Evolutionary conservation across 257 asterid species (phyloP).

Genomic region (Solanum pinnatisectum): DNA sequence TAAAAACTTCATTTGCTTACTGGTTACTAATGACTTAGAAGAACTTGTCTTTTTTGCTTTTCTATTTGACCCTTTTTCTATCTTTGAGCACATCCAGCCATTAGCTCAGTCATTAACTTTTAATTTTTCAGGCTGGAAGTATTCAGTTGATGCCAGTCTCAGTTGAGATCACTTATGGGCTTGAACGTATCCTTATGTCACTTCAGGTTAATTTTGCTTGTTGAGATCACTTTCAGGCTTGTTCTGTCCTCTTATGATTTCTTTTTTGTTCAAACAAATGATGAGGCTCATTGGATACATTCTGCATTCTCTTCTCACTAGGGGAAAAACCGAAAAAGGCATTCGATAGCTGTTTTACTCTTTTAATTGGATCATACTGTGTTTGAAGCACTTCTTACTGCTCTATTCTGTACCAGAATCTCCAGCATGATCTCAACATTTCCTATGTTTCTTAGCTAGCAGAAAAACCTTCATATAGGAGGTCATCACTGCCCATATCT

Average conservation of each 20-base stretch:
- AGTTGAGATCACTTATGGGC: slow-evolving; percentile 95
- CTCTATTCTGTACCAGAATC: not conserved
- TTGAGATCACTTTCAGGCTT: slow-evolving; percentile 4
- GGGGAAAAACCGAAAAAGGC: not conserved
- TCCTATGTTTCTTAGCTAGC: not conserved
- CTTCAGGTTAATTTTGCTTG: slow-evolving; percentile 66
- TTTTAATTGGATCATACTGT: not conserved
- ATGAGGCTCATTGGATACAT: not conserved
- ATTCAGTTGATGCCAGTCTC: slow-evolving; percentile 80
- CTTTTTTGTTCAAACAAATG: not conserved
- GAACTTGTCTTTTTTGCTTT: not conserved
- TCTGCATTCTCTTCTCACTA: not conserved
- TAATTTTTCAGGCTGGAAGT: slow-evolving; percentile 75
- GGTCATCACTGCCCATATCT: not conserved
- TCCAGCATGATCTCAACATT: not conserved
- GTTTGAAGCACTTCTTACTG: not conserved
- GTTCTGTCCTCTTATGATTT: slow-evolving; percentile 3
- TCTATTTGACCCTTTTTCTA: not conserved
- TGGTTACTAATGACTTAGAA: not conserved
- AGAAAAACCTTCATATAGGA: not conserved
- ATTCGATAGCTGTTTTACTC: not conserved
- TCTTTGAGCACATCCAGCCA: not conserved
- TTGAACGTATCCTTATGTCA: slow-evolving; percentile 92
- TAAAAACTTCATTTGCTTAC: not conserved
- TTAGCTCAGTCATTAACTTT: not conserved